These are phyloP conservation scores for Laburnicola sp. DNA, from an alignment of 2,329 filamentous ascomycete genomes.

Conservation along the genomic window DNA sequence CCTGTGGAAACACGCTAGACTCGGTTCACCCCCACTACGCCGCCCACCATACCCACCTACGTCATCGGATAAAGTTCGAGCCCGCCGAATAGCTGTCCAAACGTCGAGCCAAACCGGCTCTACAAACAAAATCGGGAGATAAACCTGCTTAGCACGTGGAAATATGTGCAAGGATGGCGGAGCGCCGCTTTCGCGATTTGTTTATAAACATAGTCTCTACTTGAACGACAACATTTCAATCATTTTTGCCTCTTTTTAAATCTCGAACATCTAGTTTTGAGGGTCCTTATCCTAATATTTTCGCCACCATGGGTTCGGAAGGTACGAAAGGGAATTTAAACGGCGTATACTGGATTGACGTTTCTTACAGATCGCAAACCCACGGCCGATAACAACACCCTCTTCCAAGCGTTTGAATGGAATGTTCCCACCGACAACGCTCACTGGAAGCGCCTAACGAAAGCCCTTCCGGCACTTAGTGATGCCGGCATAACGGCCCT, in stretches of 20 bases:
- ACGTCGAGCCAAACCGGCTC: neutral
- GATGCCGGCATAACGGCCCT: constrained; percentile 57
- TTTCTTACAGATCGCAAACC: constrained; percentile 29
- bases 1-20: neutral
- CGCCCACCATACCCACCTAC: constrained; percentile 1
- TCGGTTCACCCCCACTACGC: constrained; percentile 1
- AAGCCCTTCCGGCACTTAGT: constrained; percentile 58
- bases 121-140: constrained; percentile 7
- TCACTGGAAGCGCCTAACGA: constrained; percentile 64
- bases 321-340: constrained; percentile 17
- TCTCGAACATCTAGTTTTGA: neutral
- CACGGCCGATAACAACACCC: constrained; percentile 46
- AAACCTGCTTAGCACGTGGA: constrained; percentile 23
- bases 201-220: constrained; percentile 8
- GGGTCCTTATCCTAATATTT: no score
- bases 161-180: constrained; percentile 7
- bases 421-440: constrained; percentile 62
- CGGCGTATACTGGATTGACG: constrained; percentile 9
- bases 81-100: neutral
- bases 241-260: neutral
- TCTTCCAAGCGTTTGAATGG: constrained; percentile 76
- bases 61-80: neutral
- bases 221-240: neutral
- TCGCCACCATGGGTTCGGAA: constrained; percentile 29
- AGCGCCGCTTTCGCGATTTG: constrained; percentile 5